phyloP scores from a whole-genome alignment of 108 stramenopile genomes.

The Skeletonema potamos region DNA sequence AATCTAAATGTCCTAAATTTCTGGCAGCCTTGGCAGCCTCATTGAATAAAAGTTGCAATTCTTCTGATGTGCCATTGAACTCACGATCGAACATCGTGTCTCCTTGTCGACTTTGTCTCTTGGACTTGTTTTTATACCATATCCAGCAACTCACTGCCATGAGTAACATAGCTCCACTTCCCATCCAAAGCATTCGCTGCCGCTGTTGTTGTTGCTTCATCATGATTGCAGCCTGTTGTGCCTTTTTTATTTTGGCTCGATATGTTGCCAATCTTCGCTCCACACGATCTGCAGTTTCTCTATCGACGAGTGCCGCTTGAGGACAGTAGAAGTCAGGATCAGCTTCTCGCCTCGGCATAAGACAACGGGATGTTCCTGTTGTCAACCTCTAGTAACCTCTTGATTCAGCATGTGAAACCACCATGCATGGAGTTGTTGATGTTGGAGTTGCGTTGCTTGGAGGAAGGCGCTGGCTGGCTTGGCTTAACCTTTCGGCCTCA shows the following conservation, averaged over 20 bases:
- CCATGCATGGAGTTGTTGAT: too few relatives aligned
- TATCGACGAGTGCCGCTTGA: slow-evolving; percentile 19
- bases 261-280: not conserved
- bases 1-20: slow-evolving; percentile 21
- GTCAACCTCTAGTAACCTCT: too few relatives aligned
- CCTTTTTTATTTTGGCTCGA: not conserved
- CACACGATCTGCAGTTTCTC: slow-evolving; percentile 5
- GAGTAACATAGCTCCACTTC: not conserved
- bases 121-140: not conserved
- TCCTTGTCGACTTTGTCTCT: not conserved
- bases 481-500: too few relatives aligned
- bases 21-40: slow-evolving; percentile 23
- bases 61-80: slow-evolving; percentile 5
- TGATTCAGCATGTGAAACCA: too few relatives aligned
- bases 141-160: not conserved
- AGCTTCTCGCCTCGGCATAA: slow-evolving; percentile 14
- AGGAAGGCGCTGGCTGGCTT: too few relatives aligned
- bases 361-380: too few relatives aligned
- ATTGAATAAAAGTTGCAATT: slow-evolving; percentile 29
- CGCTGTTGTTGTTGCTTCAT: not conserved
- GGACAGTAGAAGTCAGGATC: slow-evolving; percentile 19
- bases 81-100: slow-evolving; percentile 3
- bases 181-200: not conserved
- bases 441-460: too few relatives aligned
- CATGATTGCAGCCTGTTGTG: not conserved